phyloP scores from a whole-genome alignment of 148 eudicot species.

The Diospyros kaki region DNA sequence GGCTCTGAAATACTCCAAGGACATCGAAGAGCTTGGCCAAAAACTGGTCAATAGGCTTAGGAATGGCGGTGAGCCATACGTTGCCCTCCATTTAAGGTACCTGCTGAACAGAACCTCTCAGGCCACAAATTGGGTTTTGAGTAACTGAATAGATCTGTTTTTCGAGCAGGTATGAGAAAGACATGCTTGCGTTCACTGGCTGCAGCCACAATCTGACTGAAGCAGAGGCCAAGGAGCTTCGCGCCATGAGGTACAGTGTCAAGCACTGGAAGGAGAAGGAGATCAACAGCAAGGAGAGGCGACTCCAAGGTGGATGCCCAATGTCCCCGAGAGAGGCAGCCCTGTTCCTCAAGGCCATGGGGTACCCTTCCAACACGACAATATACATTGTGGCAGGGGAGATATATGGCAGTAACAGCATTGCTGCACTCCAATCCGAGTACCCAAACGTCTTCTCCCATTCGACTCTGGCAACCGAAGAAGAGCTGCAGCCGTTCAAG shows the following conservation, averaged over 20 bases:
- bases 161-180: slow-evolving; percentile 45
- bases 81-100: slow-evolving; percentile 72
- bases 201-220: slow-evolving; percentile 46
- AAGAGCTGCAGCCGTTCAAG: slow-evolving; percentile 26
- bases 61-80: slow-evolving; percentile 33
- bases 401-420: slow-evolving; percentile 33
- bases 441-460: slow-evolving; percentile 42
- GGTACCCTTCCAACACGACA: slow-evolving; percentile 34
- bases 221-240: slow-evolving; percentile 32
- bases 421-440: slow-evolving; percentile 27
- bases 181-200: slow-evolving; percentile 53
- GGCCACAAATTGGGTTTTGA: background rate
- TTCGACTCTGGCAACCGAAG: slow-evolving; percentile 33
- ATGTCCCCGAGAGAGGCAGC: slow-evolving; percentile 52
- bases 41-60: slow-evolving; percentile 36
- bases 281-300: slow-evolving; percentile 31
- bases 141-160: background rate
- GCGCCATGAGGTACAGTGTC: slow-evolving; percentile 29
- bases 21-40: slow-evolving; percentile 42
- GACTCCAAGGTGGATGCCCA: slow-evolving; percentile 44
- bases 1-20: slow-evolving; percentile 43
- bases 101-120: too few species aligned
- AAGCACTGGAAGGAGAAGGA: slow-evolving; percentile 50
- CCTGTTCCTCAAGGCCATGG: slow-evolving; percentile 46
- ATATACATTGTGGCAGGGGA: slow-evolving; percentile 50